Conservation (phyloP, 2,329 filamentous ascomycete genomes). For the Microdochium bolleyi region DNA sequence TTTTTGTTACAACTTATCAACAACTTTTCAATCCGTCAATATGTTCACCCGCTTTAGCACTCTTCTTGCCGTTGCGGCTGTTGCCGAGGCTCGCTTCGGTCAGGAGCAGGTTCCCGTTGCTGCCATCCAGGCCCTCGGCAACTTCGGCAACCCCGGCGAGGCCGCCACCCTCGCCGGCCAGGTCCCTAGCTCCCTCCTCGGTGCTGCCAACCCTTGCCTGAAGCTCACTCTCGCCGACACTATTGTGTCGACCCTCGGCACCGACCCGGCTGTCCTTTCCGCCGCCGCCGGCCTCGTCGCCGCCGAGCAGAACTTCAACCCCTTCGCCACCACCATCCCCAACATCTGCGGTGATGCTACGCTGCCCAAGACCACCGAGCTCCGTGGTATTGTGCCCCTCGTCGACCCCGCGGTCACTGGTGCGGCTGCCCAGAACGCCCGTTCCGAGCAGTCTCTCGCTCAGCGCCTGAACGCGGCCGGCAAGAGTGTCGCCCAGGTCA, state of each 20-base stretch:
- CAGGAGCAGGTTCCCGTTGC: conserved; percentile 54
- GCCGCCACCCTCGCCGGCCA: conserved; percentile 56
- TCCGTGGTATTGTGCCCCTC: conserved; percentile 59
- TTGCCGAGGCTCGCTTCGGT: conserved; percentile 49
- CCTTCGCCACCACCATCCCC: conserved; percentile 49
- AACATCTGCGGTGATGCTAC: conserved; percentile 56
- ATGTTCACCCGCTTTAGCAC: conserved; percentile 36
- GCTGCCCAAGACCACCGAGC: conserved; percentile 50
- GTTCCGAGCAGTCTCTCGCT: conserved; percentile 42
- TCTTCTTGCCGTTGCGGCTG: conserved; percentile 31
- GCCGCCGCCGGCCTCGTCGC: conserved; percentile 56
- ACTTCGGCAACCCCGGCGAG: conserved; percentile 48
- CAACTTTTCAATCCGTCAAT: conserved; percentile 12
- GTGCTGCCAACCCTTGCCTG: conserved; percentile 56
- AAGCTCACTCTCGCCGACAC: conserved; percentile 59
- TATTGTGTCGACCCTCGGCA: conserved; percentile 54
- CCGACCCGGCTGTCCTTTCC: conserved; percentile 48
- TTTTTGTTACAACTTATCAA: conserved; percentile 6
- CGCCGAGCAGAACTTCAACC: conserved; percentile 69
- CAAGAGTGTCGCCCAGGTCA: conserved; percentile 58
- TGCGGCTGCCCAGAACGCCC: conserved; percentile 50
- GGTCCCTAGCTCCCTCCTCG: conserved; percentile 55
- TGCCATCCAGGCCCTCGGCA: conserved; percentile 43
- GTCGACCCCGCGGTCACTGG: conserved; percentile 57
- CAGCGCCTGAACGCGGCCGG: conserved; percentile 51